Conservation (phyloP, 352 stramenopile genomes). For the Phytophthora litchii region DNA sequence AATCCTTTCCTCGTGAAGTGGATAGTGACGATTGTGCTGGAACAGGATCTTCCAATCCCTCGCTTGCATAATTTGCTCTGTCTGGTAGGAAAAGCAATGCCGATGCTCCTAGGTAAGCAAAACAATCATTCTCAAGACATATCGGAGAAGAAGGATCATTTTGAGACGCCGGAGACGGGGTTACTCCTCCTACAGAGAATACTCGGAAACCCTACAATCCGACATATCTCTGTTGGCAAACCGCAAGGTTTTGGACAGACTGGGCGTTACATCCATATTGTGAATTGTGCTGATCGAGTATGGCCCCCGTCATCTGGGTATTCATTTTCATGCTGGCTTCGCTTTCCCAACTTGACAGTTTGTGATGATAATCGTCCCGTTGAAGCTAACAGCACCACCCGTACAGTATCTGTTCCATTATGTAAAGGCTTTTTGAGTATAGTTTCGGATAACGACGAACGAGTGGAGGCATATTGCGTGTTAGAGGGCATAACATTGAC, state of each 20-base stretch:
- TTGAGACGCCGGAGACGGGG: slow-evolving; percentile 34
- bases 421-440: slow-evolving; percentile 66
- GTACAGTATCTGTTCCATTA: slow-evolving; percentile 44
- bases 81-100: slow-evolving; percentile 63
- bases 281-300: slow-evolving; percentile 58
- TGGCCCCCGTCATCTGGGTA: slow-evolving; percentile 81
- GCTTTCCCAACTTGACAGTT: slow-evolving; percentile 41
- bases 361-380: background rate
- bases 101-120: slow-evolving; percentile 39
- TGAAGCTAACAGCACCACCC: background rate
- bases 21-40: slow-evolving; percentile 46
- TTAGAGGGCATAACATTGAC: slow-evolving; percentile 64
- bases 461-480: slow-evolving; percentile 55
- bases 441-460: slow-evolving; percentile 39
- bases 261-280: slow-evolving; percentile 68
- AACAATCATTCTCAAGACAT: background rate
- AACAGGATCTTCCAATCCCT: slow-evolving; percentile 55
- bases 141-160: background rate
- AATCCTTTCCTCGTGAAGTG: slow-evolving; percentile 43
- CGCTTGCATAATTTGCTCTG: slow-evolving; percentile 59
- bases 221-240: slow-evolving; percentile 62
- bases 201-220: slow-evolving; percentile 50
- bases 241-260: slow-evolving; percentile 53
- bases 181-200: slow-evolving; percentile 49
- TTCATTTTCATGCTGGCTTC: slow-evolving; percentile 78